Conservation (phyloP, 2,329 filamentous ascomycete genomes). For the Phaeophleospora eucalypticola region DNA sequence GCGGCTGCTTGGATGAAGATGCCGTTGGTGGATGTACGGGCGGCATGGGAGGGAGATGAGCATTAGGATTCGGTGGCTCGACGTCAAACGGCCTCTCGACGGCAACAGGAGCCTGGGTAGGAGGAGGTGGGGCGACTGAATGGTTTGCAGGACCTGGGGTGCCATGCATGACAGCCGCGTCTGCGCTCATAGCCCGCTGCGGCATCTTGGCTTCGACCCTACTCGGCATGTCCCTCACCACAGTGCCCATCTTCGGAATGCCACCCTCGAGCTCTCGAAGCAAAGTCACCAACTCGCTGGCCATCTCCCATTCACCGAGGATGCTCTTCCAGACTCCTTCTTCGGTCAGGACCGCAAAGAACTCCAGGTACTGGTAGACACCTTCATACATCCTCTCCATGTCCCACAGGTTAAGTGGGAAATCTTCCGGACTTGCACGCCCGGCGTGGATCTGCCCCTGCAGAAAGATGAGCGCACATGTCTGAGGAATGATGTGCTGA, state of each 20-base stretch:
- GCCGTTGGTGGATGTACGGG: conserved; percentile 28
- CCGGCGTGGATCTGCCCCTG: conserved; percentile 84
- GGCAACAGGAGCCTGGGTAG: conserved; percentile 33
- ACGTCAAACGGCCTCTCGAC: conserved; percentile 65
- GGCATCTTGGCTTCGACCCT: conserved; percentile 19
- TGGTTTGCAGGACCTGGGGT: conserved; percentile 4
- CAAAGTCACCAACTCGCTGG: conserved; percentile 81
- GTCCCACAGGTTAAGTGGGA: conserved; percentile 92
- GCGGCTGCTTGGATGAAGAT: conserved; percentile 41
- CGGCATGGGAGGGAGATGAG: conserved; percentile 34
- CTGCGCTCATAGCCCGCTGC: conserved; percentile 26
- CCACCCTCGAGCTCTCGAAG: conserved; percentile 83
- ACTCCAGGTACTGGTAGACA: conserved; percentile 88
- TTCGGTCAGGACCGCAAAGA: conserved; percentile 84
- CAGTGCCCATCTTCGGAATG: conserved; percentile 71
- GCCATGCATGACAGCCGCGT: conserved; percentile 21
- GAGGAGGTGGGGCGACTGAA: background rate
- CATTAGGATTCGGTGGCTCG: conserved; percentile 22
- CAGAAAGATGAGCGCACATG: conserved; percentile 86
- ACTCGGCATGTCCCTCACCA: conserved; percentile 40
- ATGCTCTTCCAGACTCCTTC: conserved; percentile 77
- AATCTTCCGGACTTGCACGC: conserved; percentile 73
- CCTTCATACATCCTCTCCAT: conserved; percentile 97
- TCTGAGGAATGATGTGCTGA: conserved; percentile 87
- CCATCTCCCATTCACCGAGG: conserved; percentile 86